Evolutionary conservation across 768 basidiomycete genomes (phyloP), one percentile per base, ranked within the genome.

Genomic region (Daedaleopsis sinensis): DNA sequence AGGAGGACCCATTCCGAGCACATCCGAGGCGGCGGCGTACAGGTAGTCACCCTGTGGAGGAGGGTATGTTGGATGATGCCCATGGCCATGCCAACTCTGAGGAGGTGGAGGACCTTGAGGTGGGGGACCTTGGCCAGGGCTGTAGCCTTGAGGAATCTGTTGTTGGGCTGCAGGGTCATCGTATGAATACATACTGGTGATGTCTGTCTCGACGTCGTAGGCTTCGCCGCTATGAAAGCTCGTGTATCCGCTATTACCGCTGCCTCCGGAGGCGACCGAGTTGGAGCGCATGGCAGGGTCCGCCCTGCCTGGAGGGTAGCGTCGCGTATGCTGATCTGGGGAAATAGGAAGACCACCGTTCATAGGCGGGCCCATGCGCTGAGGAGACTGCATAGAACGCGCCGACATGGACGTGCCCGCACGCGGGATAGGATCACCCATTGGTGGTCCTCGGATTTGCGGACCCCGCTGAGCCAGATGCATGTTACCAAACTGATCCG

Each of bases 11-110:
- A 91, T 87, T 16, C 91, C 91, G 16, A 94, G 80, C 10, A 93
- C 88, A 71, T 89, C 85, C 10, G 91, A 91, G 10, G 92, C 92
- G 15, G 91, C 91, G 11, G 83, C 82, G 71, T 91, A 89, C 13
- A 91, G 73, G 39, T 81, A 77, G 69, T 87, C 80, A 36, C 42
- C 37, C 7, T 52, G 51, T 5, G 63, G 63, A 23, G 58, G 62
- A 32, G 65, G 58, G 15, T 58, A 47, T 21, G 58, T 57, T 9
- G 58, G 61, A n/a, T 65, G 63, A 13, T 55, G 58, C 6, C 57
- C 59, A 15, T 58, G 62, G 16, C 62, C 57, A 18, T 63, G 58
- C 61, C 61, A 66, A 21, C 58, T 51, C 21, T 46, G 52, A 19
- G 62, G 61, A 3, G 58, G 27, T 32, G 27, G n/a, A n/a, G 37